Evolutionary conservation across 2,329 filamentous ascomycete genomes (phyloP).

Genomic region (Claviceps sp.): DNA sequence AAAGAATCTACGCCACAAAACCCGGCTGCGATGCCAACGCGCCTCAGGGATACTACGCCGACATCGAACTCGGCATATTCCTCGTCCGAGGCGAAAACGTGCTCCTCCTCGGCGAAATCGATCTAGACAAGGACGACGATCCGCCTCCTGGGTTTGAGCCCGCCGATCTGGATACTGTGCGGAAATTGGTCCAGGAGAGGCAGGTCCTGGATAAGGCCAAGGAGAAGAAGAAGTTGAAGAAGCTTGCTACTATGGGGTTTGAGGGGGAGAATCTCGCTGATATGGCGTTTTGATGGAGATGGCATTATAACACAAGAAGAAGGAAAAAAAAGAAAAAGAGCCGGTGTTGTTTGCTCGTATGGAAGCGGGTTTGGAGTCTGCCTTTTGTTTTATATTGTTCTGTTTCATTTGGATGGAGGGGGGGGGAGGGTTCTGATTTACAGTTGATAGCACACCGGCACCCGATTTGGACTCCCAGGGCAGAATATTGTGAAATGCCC

Average conservation of each 20-base stretch:
- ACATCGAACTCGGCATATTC: constrained; percentile 76
- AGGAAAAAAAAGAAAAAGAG: too few relatives aligned
- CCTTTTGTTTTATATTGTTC: neutral
- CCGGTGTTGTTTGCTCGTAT: neutral
- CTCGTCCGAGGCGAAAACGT: constrained; percentile 94
- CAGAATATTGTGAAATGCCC: constrained; percentile 56
- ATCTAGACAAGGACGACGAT: constrained; percentile 90
- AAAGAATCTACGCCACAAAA: constrained; percentile 62
- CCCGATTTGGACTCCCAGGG: constrained; percentile 13
- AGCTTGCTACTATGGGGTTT: constrained; percentile 67
- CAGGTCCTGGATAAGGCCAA: constrained; percentile 53
- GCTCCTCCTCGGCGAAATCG: constrained; percentile 87
- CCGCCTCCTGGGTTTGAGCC: constrained; percentile 56
- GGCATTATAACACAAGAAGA: too few relatives aligned
- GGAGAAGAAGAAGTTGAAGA: constrained; percentile 60
- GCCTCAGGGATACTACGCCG: constrained; percentile 53
- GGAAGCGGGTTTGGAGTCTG: neutral
- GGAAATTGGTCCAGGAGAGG: constrained; percentile 58
- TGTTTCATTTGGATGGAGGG: neutral
- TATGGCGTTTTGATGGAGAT: constrained; percentile 40
- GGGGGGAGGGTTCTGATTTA: neutral
- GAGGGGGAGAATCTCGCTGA: constrained; percentile 76
- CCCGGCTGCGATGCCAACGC: constrained; percentile 24
- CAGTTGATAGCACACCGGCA: neutral
- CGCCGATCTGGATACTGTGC: constrained; percentile 56